Conservation (phyloP, 768 basidiomycete genomes). For the Dacryopinax primogenitus region DNA sequence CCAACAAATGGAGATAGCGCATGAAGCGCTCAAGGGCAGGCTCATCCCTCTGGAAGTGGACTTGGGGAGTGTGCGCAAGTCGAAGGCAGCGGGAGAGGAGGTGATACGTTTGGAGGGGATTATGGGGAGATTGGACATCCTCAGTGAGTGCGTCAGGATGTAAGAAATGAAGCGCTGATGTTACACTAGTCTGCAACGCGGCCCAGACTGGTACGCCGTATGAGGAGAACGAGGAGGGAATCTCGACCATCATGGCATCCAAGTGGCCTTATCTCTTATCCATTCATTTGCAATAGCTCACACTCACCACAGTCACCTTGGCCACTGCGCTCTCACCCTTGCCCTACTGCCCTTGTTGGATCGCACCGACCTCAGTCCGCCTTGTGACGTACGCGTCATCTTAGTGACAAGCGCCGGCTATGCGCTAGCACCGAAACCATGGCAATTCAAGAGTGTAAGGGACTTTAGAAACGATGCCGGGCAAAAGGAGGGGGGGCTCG, state of each 20-base stretch:
- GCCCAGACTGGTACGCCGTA: conserved; percentile 20
- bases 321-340: conserved; percentile 44
- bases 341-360: conserved; percentile 42
- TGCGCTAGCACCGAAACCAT: neutral
- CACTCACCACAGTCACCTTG: conserved; percentile 32
- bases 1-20: conserved; percentile 33
- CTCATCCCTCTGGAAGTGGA: conserved; percentile 42
- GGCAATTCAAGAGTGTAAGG: neutral
- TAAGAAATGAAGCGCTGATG: conserved; percentile 32
- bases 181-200: neutral
- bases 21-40: conserved; percentile 34
- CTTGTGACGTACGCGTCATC: conserved; percentile 51
- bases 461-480: neutral
- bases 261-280: conserved; percentile 13
- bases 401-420: conserved; percentile 28
- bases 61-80: conserved; percentile 36
- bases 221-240: conserved; percentile 1
- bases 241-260: conserved; percentile 13
- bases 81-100: conserved; percentile 37
- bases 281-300: neutral
- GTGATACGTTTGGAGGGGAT: conserved; percentile 38
- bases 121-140: conserved; percentile 40
- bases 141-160: conserved; percentile 30
- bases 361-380: conserved; percentile 34
- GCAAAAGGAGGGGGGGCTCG: neutral